Evolutionary conservation across 2,329 filamentous ascomycete genomes (phyloP).

Genomic region (Sporothrix inflata): DNA sequence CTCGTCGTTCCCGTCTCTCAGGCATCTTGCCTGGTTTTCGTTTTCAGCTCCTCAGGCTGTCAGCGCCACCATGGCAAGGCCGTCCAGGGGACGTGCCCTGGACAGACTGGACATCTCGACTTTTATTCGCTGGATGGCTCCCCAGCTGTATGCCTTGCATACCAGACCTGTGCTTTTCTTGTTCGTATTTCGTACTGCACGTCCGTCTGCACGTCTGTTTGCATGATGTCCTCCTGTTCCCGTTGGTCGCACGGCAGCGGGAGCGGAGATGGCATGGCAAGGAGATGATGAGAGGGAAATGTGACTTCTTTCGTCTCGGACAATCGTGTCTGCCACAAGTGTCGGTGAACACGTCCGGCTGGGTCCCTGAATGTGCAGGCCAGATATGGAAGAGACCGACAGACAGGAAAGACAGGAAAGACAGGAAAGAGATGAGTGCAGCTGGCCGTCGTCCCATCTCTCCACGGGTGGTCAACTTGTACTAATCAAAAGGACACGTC

Average conservation of each 20-base stretch:
- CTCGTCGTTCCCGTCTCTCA: not conserved
- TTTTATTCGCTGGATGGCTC: not conserved
- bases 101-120: not conserved
- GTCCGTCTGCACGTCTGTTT: not conserved
- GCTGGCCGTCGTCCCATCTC: constrained; percentile 8
- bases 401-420: not conserved
- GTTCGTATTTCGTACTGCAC: not conserved
- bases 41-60: constrained; percentile 12
- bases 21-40: not conserved
- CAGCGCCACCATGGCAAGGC: not conserved
- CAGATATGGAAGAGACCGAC: too few species aligned
- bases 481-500: too few species aligned
- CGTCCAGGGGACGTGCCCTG: not conserved
- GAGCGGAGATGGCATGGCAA: not conserved
- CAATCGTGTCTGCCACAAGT: not conserved
- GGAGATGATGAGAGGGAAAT: not conserved
- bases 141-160: not conserved
- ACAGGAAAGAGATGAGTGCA: not conserved
- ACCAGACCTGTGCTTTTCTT: not conserved
- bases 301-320: not conserved
- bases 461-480: not conserved
- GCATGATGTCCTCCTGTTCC: not conserved
- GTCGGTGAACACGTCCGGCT: not conserved
- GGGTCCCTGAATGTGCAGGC: not conserved
- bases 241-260: not conserved